Percentiles rank a stretch among this genome's conserved stretches.
Evolutionary conservation across 1,139 yeast species (phyloP).

Genomic region (Lodderomyces jiufengensis): DNA sequence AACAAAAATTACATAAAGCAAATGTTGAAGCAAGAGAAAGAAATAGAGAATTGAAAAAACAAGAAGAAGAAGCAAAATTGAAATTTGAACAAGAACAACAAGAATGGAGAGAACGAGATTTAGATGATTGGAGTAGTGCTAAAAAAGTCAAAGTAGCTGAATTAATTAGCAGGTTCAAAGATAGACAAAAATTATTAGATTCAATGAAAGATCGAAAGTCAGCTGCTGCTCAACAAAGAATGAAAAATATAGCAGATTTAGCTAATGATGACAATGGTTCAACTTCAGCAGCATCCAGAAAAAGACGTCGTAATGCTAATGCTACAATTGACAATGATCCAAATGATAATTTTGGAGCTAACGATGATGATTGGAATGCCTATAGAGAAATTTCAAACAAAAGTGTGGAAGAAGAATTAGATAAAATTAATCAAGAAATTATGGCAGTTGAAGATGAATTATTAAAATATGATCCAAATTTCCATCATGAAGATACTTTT

Average conservation of each 20-base stretch:
- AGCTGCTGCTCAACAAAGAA: constrained; percentile 85
- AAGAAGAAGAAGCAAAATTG: constrained; percentile 50
- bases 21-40: constrained; percentile 85
- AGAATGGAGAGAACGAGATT: constrained; percentile 73
- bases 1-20: constrained; percentile 78
- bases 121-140: constrained; percentile 74
- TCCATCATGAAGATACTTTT: constrained; percentile 78
- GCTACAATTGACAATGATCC: constrained; percentile 85
- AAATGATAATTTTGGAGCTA: constrained; percentile 91
- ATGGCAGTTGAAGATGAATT: constrained; percentile 68
- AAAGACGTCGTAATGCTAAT: constrained; percentile 51
- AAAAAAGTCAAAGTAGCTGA: constrained; percentile 61
- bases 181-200: constrained; percentile 64
- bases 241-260: constrained; percentile 86
- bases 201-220: constrained; percentile 88
- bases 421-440: constrained; percentile 61
- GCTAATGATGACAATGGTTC: constrained; percentile 67
- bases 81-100: constrained; percentile 59
- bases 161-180: constrained; percentile 58
- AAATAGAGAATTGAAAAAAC: constrained; percentile 69
- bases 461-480: constrained; percentile 76
- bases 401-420: constrained; percentile 70
- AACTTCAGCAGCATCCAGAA: constrained; percentile 35
- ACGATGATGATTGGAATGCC: constrained; percentile 94
- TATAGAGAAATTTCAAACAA: constrained; percentile 79